These are phyloP conservation scores for Scytalidium lignicola DNA, from an alignment of 2,329 filamentous ascomycete genomes.

Conservation along the genomic window DNA sequence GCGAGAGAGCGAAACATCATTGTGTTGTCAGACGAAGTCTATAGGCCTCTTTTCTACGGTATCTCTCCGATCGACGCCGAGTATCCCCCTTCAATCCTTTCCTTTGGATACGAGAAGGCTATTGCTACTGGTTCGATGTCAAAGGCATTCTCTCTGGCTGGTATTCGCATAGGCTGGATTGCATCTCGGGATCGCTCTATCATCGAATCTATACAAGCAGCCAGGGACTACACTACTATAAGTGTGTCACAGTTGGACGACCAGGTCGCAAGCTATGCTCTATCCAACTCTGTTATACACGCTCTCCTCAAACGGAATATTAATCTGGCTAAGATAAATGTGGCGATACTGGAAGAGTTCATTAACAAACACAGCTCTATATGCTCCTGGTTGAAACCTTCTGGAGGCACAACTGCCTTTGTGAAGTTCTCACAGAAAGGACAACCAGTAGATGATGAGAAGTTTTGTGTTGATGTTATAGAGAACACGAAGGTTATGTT, in stretches of 20 bases:
- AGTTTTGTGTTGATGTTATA: slow-evolving; percentile 64
- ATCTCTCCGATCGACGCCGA: slow-evolving; percentile 28
- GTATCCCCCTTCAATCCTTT: slow-evolving; percentile 63
- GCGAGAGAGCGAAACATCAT: slow-evolving; percentile 59
- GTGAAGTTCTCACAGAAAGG: slow-evolving; percentile 61
- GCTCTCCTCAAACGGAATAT: slow-evolving; percentile 59
- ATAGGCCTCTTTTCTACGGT: slow-evolving; percentile 72
- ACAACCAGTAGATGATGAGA: slow-evolving; percentile 61
- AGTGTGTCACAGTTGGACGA: slow-evolving; percentile 82
- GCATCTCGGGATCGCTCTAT: slow-evolving; percentile 60
- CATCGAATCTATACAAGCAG: slow-evolving; percentile 57
- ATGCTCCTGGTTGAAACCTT: slow-evolving; percentile 68
- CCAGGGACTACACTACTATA: slow-evolving; percentile 80
- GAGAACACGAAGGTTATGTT: slow-evolving; percentile 68
- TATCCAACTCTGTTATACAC: slow-evolving; percentile 61
- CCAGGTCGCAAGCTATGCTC: slow-evolving; percentile 68
- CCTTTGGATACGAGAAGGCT: slow-evolving; percentile 65
- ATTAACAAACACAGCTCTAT: slow-evolving; percentile 58
- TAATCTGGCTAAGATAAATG: slow-evolving; percentile 61
- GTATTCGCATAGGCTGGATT: slow-evolving; percentile 79
- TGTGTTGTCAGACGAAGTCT: slow-evolving; percentile 76
- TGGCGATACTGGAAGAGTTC: slow-evolving; percentile 61
- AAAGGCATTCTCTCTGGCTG: slow-evolving; percentile 79
- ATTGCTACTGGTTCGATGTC: slow-evolving; percentile 77
- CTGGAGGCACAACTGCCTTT: slow-evolving; percentile 76